Evolutionary conservation across 2,329 filamentous ascomycete genomes (phyloP).

Genomic region (Triangularia setosa): DNA sequence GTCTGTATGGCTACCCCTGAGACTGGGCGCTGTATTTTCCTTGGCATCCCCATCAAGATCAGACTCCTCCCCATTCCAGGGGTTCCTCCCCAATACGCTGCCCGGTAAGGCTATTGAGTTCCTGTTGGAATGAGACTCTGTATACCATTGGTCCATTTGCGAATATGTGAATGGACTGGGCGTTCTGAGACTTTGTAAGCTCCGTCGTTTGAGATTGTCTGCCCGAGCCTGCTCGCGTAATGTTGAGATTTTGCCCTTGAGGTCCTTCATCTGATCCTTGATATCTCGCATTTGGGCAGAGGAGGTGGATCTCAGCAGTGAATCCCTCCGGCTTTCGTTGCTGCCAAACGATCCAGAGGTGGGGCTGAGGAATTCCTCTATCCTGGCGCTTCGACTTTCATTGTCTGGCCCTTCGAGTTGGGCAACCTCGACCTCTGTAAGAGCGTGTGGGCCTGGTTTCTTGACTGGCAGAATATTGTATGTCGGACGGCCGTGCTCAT

Average conservation of each 20-base stretch:
- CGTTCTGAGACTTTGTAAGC: slow-evolving; percentile 69
- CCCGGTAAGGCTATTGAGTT: slow-evolving; percentile 15
- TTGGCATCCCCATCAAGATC: slow-evolving; percentile 29
- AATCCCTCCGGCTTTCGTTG: slow-evolving; percentile 36
- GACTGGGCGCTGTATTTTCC: slow-evolving; percentile 6
- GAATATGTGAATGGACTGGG: slow-evolving; percentile 77
- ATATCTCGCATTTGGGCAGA: slow-evolving; percentile 69
- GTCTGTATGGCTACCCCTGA: background rate
- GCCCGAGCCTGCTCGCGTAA: slow-evolving; percentile 74
- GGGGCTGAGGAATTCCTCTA: slow-evolving; percentile 43
- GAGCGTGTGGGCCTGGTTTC: slow-evolving; percentile 46
- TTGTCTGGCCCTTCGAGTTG: slow-evolving; percentile 22
- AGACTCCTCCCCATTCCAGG: slow-evolving; percentile 31
- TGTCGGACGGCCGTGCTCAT: slow-evolving; percentile 29
- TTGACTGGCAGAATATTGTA: slow-evolving; percentile 39
- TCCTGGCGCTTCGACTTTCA: slow-evolving; percentile 29
- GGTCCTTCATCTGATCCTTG: slow-evolving; percentile 78
- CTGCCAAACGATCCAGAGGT: slow-evolving; percentile 36
- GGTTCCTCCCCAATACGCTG: slow-evolving; percentile 20
- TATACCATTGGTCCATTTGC: slow-evolving; percentile 51
- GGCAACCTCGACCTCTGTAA: slow-evolving; percentile 50
- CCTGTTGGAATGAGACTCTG: slow-evolving; percentile 30
- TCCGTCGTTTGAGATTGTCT: slow-evolving; percentile 73
- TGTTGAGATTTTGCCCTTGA: slow-evolving; percentile 80
- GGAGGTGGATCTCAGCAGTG: slow-evolving; percentile 63